Percentiles rank a stretch among this genome's conserved stretches.
phyloP scores from a whole-genome alignment of 257 asterid species.

The Solanum virginianum region DNA sequence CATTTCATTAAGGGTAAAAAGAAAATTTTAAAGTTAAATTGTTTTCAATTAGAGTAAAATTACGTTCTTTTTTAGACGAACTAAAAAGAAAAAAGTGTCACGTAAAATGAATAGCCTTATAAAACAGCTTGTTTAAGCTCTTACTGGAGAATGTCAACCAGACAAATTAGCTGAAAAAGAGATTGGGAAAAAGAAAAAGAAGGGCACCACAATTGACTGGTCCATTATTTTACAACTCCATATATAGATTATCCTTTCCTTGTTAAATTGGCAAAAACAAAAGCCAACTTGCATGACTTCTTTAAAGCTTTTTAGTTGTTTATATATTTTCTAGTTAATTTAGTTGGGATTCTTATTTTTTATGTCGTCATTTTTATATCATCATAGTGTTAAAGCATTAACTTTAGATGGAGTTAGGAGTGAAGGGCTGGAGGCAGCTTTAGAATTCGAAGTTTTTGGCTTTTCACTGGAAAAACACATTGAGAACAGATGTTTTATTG shows the following conservation, averaged over 20 bases:
- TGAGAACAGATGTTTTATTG: no score
- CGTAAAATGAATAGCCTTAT: not conserved
- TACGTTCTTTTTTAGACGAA: accelerated
- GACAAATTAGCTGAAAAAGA: not conserved
- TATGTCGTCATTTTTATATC: not conserved
- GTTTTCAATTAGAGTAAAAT: no score
- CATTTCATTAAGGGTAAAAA: no score
- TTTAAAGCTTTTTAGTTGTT: not conserved
- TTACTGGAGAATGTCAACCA: not conserved
- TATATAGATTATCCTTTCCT: not conserved
- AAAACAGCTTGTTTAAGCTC: not conserved
- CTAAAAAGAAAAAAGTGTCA: no score
- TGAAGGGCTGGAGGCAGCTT: not conserved
- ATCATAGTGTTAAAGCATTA: not conserved
- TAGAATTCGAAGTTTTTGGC: not conserved
- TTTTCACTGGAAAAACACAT: no score
- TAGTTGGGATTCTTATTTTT: not conserved
- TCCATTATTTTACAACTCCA: not conserved
- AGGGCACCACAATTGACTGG: not conserved
- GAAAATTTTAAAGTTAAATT: no score
- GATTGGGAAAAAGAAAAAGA: not conserved
- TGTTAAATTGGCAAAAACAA: not conserved
- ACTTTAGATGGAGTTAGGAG: not conserved
- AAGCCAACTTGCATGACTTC: not conserved
- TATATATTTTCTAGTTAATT: not conserved